Percentiles rank a stretch among this genome's conserved stretches.
Evolutionary conservation across 2,329 filamentous ascomycete species (phyloP).

Genomic region (Elsinoe fawcettii): DNA sequence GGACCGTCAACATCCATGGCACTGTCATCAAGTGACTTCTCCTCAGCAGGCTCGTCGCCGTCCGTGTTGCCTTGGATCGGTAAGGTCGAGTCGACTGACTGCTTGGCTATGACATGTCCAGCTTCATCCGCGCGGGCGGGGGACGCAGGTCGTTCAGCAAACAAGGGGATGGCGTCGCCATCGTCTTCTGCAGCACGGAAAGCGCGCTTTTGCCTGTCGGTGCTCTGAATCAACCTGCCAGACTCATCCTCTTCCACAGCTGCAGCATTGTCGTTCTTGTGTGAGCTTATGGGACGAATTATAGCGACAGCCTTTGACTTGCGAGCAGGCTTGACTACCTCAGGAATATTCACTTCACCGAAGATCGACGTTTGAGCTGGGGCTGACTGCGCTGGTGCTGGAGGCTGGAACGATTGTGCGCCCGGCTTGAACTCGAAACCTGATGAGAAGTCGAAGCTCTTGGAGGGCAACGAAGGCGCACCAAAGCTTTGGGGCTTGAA

Average conservation of each 20-base stretch:
- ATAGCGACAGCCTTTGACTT: constrained; percentile 81
- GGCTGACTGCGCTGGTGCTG: constrained; percentile 32
- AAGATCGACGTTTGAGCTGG: constrained; percentile 28
- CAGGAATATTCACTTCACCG: constrained; percentile 51
- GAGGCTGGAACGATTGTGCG: constrained; percentile 22
- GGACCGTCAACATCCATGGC: not conserved
- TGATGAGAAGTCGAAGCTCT: constrained; percentile 33
- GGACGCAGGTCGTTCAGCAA: constrained; percentile 47
- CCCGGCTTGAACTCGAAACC: constrained; percentile 25
- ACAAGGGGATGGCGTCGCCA: constrained; percentile 65
- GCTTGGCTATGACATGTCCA: not conserved
- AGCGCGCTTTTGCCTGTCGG: constrained; percentile 67
- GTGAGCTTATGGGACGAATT: constrained; percentile 39
- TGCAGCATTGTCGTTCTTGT: constrained; percentile 20
- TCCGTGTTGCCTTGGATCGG: not conserved
- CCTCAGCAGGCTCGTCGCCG: not conserved
- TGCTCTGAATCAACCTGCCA: constrained; percentile 54
- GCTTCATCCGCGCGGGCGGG: not conserved
- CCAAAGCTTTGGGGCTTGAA: constrained; percentile 29
- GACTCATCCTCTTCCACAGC: constrained; percentile 48
- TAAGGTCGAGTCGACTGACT: not conserved
- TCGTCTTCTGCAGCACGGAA: constrained; percentile 56
- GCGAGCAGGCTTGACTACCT: constrained; percentile 58
- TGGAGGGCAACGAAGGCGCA: constrained; percentile 20
- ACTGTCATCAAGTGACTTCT: not conserved